These are phyloP conservation scores for Penicillium antarcticum DNA, from an alignment of 495 filamentous ascomycete species.

Conservation along the genomic window DNA sequence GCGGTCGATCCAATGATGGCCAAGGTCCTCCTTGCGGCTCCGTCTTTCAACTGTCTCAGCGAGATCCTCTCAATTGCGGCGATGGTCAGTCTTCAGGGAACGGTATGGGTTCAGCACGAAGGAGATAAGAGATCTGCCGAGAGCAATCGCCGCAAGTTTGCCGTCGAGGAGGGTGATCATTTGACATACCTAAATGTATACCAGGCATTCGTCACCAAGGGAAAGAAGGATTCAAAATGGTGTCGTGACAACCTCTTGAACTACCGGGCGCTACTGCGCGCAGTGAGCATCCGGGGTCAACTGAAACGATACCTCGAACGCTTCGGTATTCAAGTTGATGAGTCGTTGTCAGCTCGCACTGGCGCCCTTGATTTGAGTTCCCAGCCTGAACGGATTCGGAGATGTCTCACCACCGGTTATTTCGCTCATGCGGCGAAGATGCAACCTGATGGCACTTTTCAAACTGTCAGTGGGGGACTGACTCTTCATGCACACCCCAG, in stretches of 20 bases:
- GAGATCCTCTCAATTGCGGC: slow-evolving; percentile 91
- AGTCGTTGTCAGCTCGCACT: slow-evolving; percentile 41
- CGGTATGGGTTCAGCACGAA: slow-evolving; percentile 77
- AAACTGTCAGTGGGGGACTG: slow-evolving; percentile 68
- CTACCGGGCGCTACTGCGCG: slow-evolving; percentile 75
- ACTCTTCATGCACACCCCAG: slow-evolving; percentile 86
- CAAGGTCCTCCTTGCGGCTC: slow-evolving; percentile 79
- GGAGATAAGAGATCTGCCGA: slow-evolving; percentile 72
- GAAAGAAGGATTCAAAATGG: slow-evolving; percentile 81
- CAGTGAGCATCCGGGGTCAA: slow-evolving; percentile 83
- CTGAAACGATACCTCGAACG: slow-evolving; percentile 83
- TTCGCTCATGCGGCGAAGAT: slow-evolving; percentile 96
- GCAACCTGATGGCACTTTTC: slow-evolving; percentile 91
- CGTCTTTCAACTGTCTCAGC: slow-evolving; percentile 71
- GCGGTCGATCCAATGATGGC: slow-evolving; percentile 96
- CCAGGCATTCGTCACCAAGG: slow-evolving; percentile 81
- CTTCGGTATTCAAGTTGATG: slow-evolving; percentile 72
- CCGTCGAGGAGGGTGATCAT: slow-evolving; percentile 92
- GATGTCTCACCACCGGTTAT: slow-evolving; percentile 87
- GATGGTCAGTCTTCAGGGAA: slow-evolving; percentile 85
- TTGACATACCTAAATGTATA: slow-evolving; percentile 93
- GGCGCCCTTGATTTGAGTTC: slow-evolving; percentile 32
- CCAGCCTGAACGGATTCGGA: slow-evolving; percentile 69
- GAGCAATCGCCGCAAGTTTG: slow-evolving; percentile 74
- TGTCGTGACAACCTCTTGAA: slow-evolving; percentile 85